Evolutionary conservation across 2,329 filamentous ascomycete genomes (phyloP), one percentile per base, ranked within the genome.

Genomic region (Calonectria pteridis): DNA sequence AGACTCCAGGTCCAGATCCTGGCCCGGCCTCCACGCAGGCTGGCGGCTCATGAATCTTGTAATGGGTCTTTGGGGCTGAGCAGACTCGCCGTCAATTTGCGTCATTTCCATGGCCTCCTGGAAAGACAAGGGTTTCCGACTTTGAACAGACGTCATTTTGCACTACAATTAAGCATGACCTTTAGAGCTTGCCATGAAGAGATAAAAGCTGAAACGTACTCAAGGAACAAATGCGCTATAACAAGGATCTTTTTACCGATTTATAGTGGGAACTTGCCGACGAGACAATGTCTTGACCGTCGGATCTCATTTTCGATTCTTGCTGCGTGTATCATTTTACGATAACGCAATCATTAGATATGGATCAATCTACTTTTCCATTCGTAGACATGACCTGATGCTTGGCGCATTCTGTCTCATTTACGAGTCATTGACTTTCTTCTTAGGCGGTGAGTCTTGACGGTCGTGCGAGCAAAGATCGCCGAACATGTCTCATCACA

Each of bases 1-100:
- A 3, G 73, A 35, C 6, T 77, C 76, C 81, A 82, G 82, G 6
- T 82, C 82, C 14, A 84, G 75, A 23, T 84, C 81, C 10, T 71
- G 72, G 2, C 82, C 84, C 0, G 83, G 79, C 43, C 73, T 79
- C 84, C 83, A 85, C 1, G 84, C 81, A 2, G 83, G 83, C 49
- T 78, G 81, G 14, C 75, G 78, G 35, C 83, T 84, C 66, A 84
- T 79, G 62, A 82, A 84, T 31, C 70, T 77, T 35, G 80, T 80
- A 26, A 73, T 37, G 1, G 66, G 14, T 10, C 59, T 64, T 16
- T 67, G 49, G 9, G 72, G 37, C 33, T 43, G 20, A 0, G 67
- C n/a, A 1, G 29, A 16, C n/a, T 70, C 49, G 14, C 79, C 72
- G 1, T 81, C 75, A 50, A 84, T 76, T 6, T 68, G 75, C 16